Conservation (phyloP, 1,284 basidiomycete species). For the Athelia sp. region DNA sequence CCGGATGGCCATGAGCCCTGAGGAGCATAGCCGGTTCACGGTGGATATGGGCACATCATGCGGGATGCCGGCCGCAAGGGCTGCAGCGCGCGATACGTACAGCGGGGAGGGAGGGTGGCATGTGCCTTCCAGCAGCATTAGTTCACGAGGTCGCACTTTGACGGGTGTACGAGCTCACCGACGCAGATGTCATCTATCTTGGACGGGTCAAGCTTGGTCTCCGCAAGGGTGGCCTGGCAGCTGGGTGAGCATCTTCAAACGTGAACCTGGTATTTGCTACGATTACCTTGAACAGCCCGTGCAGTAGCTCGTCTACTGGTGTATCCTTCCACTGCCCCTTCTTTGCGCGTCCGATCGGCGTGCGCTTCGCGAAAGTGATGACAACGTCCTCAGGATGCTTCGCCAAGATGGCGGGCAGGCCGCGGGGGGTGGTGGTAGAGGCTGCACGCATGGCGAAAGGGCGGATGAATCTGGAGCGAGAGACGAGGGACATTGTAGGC, state of each 20-base stretch:
- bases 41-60: conserved; percentile 70
- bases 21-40: conserved; percentile 83
- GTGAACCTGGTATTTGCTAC: not conserved
- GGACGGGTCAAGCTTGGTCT: conserved; percentile 44
- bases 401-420: conserved; percentile 45
- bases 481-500: not conserved
- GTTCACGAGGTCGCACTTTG: no score
- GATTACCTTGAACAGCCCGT: conserved; percentile 60
- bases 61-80: conserved; percentile 79
- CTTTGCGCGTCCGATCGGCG: conserved; percentile 70
- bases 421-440: conserved; percentile 40
- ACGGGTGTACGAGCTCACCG: no score
- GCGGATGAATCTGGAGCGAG: not conserved
- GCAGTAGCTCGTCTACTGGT: conserved; percentile 69
- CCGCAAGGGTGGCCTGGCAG: conserved; percentile 40
- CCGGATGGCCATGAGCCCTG: conserved; percentile 82
- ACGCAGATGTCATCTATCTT: conserved; percentile 81
- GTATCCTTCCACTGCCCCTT: conserved; percentile 80
- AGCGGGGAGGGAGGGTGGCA: conserved; percentile 82
- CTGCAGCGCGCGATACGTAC: conserved; percentile 75
- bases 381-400: conserved; percentile 80
- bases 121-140: conserved; percentile 43
- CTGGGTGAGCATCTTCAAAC: not conserved
- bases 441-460: conserved; percentile 30
- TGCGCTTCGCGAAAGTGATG: conserved; percentile 80